Evolutionary conservation across 371 early-diverging fungal species (phyloP).

Genomic region (Lichtheimia hyalospora): DNA sequence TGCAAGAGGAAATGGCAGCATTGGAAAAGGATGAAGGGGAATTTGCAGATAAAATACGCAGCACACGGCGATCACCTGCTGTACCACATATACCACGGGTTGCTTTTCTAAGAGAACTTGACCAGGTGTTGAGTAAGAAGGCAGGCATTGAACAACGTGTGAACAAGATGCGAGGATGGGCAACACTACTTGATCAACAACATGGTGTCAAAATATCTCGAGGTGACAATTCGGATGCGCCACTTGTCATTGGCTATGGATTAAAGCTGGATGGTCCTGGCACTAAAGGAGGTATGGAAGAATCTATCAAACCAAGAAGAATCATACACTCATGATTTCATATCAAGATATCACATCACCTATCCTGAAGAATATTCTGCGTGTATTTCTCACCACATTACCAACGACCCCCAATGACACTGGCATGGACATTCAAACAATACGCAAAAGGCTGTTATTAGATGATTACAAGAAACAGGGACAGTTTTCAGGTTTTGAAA

Average conservation of each 20-base stretch:
- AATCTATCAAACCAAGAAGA: background rate
- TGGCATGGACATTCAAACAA: background rate
- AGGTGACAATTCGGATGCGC: background rate
- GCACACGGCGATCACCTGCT: conserved; percentile 1
- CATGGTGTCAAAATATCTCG: background rate
- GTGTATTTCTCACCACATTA: conserved; percentile 4
- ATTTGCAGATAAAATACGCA: too few species aligned
- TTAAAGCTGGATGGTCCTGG: background rate
- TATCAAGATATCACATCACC: conserved; percentile 4
- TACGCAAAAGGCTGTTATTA: conserved; percentile 2
- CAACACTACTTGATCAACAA: background rate
- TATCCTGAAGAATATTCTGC: conserved; percentile 5
- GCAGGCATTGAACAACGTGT: conserved; percentile 2
- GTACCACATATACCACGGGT: background rate
- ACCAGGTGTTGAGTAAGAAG: background rate
- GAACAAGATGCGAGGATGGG: conserved; percentile 7
- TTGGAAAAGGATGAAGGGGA: background rate
- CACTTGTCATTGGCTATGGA: background rate
- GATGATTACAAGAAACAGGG: conserved; percentile 1
- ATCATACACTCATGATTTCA: background rate
- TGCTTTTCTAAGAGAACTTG: conserved; percentile 1
- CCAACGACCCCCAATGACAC: background rate
- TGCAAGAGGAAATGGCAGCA: background rate
- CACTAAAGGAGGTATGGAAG: background rate
- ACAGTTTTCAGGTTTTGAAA: conserved; percentile 2